Percentiles rank a stretch among this genome's conserved stretches.
These are phyloP conservation scores for Symbiodinium natans DNA, from an alignment of 73 alveolate species.

Conservation along the genomic window DNA sequence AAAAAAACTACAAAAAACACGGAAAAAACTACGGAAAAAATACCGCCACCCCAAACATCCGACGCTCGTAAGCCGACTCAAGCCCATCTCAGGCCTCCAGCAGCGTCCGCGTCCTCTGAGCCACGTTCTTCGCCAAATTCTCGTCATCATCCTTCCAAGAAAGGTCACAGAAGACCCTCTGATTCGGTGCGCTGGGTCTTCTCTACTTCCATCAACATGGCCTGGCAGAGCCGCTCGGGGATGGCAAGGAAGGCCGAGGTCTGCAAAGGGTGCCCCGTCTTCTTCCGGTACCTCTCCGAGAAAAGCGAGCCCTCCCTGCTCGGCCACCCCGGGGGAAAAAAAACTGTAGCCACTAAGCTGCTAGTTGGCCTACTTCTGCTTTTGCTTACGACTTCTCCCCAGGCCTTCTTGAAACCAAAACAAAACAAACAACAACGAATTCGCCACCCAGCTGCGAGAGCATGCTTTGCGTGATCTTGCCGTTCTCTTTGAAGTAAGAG, in stretches of 20 bases:
- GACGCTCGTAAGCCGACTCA: too few relatives aligned
- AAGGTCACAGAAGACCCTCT: not conserved
- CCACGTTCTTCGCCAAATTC: constrained; percentile 78
- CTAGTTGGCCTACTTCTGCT: too few relatives aligned
- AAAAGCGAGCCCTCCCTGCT: too few relatives aligned
- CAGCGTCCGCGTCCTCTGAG: constrained; percentile 74
- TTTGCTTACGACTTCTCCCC: too few relatives aligned
- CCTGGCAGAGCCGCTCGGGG: constrained; percentile 78
- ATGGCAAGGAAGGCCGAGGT: constrained; percentile 84
- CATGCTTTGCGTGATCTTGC: constrained; percentile 45
- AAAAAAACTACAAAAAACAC: too few relatives aligned
- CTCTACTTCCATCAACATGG: too few relatives aligned
- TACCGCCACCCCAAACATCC: too few relatives aligned
- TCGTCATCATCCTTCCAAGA: constrained; percentile 47
- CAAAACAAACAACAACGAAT: too few relatives aligned
- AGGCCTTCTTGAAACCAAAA: too few relatives aligned
- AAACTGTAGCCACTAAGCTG: not conserved
- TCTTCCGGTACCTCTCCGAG: constrained; percentile 20
- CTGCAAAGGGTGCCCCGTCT: constrained; percentile 65
- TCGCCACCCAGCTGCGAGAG: constrained; percentile 23
- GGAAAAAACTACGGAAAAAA: too few relatives aligned
- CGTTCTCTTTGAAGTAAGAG: constrained; percentile 38
- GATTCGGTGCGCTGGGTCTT: too few relatives aligned
- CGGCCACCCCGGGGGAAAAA: not conserved
- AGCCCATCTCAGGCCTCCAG: constrained; percentile 59